Evolutionary conservation across 371 early-diverging fungal genomes (phyloP).

Genomic region (Lichtheimia hyalospora): DNA sequence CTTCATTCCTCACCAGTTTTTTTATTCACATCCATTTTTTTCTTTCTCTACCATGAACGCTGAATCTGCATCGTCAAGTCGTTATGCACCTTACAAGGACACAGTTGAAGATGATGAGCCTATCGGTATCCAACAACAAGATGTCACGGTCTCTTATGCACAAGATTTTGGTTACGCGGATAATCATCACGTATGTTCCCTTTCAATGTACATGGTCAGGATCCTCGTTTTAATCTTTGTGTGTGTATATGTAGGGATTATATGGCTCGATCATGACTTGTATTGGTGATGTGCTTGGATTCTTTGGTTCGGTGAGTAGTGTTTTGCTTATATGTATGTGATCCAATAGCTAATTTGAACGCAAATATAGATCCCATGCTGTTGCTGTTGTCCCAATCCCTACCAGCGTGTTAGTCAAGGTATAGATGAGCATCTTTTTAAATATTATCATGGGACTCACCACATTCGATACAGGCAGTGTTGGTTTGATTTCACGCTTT

Average conservation of each 20-base stretch:
- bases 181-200: constrained; percentile 20
- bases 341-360: background rate
- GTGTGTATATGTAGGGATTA: constrained; percentile 27
- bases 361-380: constrained; percentile 34
- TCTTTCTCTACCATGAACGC: constrained; percentile 1
- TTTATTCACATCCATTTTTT: background rate
- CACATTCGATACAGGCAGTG: constrained; percentile 39
- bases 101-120: constrained; percentile 13
- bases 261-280: constrained; percentile 50
- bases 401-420: constrained; percentile 69
- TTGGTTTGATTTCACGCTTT: constrained; percentile 78
- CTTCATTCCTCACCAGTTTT: constrained; percentile 7
- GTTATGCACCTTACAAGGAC: constrained; percentile 8
- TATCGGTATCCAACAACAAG: constrained; percentile 25
- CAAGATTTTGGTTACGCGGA: constrained; percentile 26
- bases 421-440: background rate
- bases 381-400: constrained; percentile 76
- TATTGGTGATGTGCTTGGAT: constrained; percentile 43
- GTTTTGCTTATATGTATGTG: background rate
- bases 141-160: constrained; percentile 35
- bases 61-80: background rate
- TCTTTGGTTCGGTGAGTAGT: constrained; percentile 45
- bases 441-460: background rate
- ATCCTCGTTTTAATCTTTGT: too few species aligned
- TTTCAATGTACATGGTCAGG: background rate